Evolutionary conservation across 768 basidiomycete genomes (phyloP), one percentile per base, ranked within the genome.

Genomic region (Tubosaeta brunneosetosa): DNA sequence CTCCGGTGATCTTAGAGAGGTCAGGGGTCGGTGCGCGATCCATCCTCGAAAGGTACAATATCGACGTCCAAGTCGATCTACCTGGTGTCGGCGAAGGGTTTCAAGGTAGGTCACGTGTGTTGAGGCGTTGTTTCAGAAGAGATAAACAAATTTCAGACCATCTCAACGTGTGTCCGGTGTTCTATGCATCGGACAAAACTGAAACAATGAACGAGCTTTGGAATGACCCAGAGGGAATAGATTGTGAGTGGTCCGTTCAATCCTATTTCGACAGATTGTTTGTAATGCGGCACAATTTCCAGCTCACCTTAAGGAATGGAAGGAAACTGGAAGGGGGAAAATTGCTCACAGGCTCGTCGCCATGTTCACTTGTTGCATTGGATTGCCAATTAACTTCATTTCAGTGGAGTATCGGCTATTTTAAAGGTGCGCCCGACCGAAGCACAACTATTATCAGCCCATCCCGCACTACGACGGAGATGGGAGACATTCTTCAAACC

Each of bases 81-180:
- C 87, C 87, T 6, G 86, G 85, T 8, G 89, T 94, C 0, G 89
- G 90, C 10, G 84, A 86, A 61, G 79, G 88, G 55, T 82, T 79
- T 49, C 74, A 76, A 57, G 82, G 81, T 78, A 47, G 38, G 66
- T 29, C 16, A 16, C 0, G 0, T 19, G 2, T 1, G 2, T 6
- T 3, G 3, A 9, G 1, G 4, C 4, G 3, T 8, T 2, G 3
- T 36, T 17, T 32, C 16, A 29, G 6, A 13, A 10, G 25, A 27
- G 9, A 27, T 1, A 10, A 7, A 1, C 11, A 26, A 7, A 31
- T 31, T 34, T 6, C 36, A 73, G 53, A 76, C 71, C 69, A 72
- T 48, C 58, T 61, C 22, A 52, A 57, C 12, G 22, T 55, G 5
- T 53, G 60, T 12, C 42, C 48, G 25, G 40, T 32, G 3, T 52